phyloP scores from a whole-genome alignment of 805 yeast genomes.

The Candida xyloterini region DNA sequence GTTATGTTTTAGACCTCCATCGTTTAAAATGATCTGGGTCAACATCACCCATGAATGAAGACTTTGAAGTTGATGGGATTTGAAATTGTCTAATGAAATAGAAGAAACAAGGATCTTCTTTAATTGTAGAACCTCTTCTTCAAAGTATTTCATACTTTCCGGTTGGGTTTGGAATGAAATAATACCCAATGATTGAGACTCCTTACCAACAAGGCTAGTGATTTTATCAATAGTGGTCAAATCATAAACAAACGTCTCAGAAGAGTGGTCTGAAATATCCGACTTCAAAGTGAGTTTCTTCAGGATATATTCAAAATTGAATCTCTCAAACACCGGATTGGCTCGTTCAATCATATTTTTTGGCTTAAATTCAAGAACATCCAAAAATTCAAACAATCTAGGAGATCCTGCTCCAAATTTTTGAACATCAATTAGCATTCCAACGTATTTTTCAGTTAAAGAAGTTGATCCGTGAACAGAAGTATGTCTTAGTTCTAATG shows the following conservation, averaged over 20 bases:
- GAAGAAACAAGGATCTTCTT: slow-evolving; percentile 42
- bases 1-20: slow-evolving; percentile 46
- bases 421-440: slow-evolving; percentile 48
- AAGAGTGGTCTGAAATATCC: slow-evolving; percentile 14
- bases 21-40: slow-evolving; percentile 68
- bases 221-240: slow-evolving; percentile 37
- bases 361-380: slow-evolving; percentile 59
- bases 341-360: slow-evolving; percentile 42
- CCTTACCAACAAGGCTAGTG: slow-evolving; percentile 26
- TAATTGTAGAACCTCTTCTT: slow-evolving; percentile 27
- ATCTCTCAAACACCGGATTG: slow-evolving; percentile 33
- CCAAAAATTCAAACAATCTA: slow-evolving; percentile 65
- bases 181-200: slow-evolving; percentile 27
- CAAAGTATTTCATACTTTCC: slow-evolving; percentile 19
- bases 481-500: slow-evolving; percentile 68
- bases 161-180: slow-evolving; percentile 15
- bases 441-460: slow-evolving; percentile 49
- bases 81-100: slow-evolving; percentile 45
- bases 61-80: slow-evolving; percentile 53
- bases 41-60: slow-evolving; percentile 83
- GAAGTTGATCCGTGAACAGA: slow-evolving; percentile 45
- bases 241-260: slow-evolving; percentile 38
- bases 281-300: slow-evolving; percentile 35
- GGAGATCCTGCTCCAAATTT: slow-evolving; percentile 59
- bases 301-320: slow-evolving; percentile 42